phyloP scores from a whole-genome alignment of 1,139 yeast species.

The Hansenula anomala region DNA sequence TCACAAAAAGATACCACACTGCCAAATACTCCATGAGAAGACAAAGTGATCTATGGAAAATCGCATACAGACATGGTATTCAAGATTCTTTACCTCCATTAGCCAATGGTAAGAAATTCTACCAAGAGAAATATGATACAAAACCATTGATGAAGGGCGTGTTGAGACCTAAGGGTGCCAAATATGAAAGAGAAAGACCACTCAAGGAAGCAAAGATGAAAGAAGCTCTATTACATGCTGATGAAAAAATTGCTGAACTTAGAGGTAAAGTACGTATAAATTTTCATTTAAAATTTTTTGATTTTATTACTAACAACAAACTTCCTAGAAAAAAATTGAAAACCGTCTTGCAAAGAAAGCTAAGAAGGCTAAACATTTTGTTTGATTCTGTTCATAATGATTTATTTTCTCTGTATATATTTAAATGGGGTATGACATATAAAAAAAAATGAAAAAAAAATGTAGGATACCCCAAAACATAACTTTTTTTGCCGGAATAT shows the following conservation, averaged over 20 bases:
- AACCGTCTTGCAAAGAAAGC: not conserved
- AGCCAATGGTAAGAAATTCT: constrained; percentile 65
- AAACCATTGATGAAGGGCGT: constrained; percentile 79
- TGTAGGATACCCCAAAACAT: no score
- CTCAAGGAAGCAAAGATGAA: constrained; percentile 14
- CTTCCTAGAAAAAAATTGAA: not conserved
- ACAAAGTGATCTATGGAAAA: constrained; percentile 79
- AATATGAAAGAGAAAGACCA: constrained; percentile 69
- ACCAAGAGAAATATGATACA: constrained; percentile 67
- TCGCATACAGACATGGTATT: constrained; percentile 79
- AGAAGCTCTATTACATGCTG: constrained; percentile 37
- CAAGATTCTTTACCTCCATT: constrained; percentile 74
- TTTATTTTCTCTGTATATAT: not conserved
- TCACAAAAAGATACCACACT: constrained; percentile 70
- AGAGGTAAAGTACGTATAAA: constrained; percentile 17
- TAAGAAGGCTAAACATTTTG: not conserved
- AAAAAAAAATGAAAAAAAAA: not conserved
- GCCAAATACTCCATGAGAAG: constrained; percentile 80
- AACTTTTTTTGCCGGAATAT: no score
- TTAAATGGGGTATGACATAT: not conserved
- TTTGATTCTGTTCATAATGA: not conserved
- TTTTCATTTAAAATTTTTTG: no score
- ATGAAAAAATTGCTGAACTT: constrained; percentile 45
- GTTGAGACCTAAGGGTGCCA: constrained; percentile 71
- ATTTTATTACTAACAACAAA: not conserved